Evolutionary conservation across 805 yeast genomes (phyloP).

Genomic region (Schizosaccharomyces lindneri): DNA sequence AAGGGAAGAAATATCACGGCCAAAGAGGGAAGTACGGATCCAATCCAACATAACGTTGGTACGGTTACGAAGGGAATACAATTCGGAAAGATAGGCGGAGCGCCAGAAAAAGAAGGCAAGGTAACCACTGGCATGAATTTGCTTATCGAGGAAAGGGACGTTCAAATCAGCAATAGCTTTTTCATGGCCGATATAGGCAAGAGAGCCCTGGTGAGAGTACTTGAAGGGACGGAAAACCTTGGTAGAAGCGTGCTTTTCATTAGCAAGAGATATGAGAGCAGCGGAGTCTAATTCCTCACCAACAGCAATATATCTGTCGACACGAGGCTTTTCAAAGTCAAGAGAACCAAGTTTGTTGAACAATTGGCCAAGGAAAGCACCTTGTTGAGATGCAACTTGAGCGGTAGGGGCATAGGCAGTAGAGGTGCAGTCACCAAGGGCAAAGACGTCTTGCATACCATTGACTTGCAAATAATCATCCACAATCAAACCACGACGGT

Average conservation of each 20-base stretch:
- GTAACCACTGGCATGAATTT: conserved; percentile 58
- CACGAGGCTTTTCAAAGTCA: conserved; percentile 16
- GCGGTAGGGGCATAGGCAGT: conserved; percentile 89
- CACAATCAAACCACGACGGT: conserved; percentile 71
- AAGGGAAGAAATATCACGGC: conserved; percentile 83
- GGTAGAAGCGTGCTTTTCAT: not conserved
- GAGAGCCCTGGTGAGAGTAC: conserved; percentile 74
- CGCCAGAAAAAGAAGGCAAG: conserved; percentile 82
- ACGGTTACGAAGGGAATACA: conserved; percentile 72
- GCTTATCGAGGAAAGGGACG: conserved; percentile 21
- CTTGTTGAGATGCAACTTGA: conserved; percentile 91
- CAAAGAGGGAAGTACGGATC: conserved; percentile 67
- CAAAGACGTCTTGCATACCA: conserved; percentile 65
- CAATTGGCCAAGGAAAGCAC: conserved; percentile 49
- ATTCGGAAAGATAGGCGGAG: conserved; percentile 61
- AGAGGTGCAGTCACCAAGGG: conserved; percentile 81
- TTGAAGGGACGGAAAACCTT: conserved; percentile 26
- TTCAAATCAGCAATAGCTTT: conserved; percentile 73
- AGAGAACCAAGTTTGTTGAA: conserved; percentile 19
- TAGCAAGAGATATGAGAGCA: not conserved
- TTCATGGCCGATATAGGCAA: conserved; percentile 79
- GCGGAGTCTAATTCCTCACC: not conserved
- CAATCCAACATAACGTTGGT: conserved; percentile 69
- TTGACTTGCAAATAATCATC: conserved; percentile 60
- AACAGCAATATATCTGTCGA: not conserved